phyloP scores from a whole-genome alignment of 441 rosid species.

The Adansonia rubrostipa region DNA sequence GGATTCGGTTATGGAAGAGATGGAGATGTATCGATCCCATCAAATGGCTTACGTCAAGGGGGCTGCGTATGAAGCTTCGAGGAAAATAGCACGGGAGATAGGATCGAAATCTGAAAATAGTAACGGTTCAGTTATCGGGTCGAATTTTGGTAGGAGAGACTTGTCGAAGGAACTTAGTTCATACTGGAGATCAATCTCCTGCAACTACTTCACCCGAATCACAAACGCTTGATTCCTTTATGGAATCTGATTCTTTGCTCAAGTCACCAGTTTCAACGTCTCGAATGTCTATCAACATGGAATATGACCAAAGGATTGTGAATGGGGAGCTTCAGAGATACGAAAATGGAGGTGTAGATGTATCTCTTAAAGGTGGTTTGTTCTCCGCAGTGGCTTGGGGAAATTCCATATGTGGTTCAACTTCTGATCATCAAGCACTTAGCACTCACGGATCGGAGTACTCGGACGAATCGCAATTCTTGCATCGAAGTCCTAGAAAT shows the following conservation, averaged over 20 bases:
- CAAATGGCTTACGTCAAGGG: conserved; percentile 73
- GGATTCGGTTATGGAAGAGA: conserved; percentile 64
- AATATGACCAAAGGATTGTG: conserved; percentile 63
- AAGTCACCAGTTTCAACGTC: conserved; percentile 69
- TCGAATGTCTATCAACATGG: conserved; percentile 46
- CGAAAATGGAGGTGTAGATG: conserved; percentile 72
- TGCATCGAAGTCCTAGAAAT: conserved; percentile 48
- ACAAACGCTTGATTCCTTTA: conserved; percentile 67
- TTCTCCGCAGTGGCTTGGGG: conserved; percentile 54
- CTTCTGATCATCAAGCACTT: conserved; percentile 43
- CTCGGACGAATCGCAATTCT: conserved; percentile 56
- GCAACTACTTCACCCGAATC: conserved; percentile 76
- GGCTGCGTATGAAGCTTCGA: conserved; percentile 82
- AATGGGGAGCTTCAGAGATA: conserved; percentile 66
- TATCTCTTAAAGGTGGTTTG: conserved; percentile 84
- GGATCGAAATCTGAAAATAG: conserved; percentile 58
- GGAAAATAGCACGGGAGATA: conserved; percentile 55
- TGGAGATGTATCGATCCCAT: conserved; percentile 84
- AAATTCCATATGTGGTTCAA: conserved; percentile 46
- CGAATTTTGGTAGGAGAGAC: conserved; percentile 60
- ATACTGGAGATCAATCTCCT: conserved; percentile 45
- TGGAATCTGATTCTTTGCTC: conserved; percentile 57
- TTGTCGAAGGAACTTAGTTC: conserved; percentile 38
- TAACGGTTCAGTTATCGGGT: conserved; percentile 64
- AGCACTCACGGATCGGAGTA: conserved; percentile 41